Conservation (phyloP, 257 asterid genomes). For the Penstemon eatonii region DNA sequence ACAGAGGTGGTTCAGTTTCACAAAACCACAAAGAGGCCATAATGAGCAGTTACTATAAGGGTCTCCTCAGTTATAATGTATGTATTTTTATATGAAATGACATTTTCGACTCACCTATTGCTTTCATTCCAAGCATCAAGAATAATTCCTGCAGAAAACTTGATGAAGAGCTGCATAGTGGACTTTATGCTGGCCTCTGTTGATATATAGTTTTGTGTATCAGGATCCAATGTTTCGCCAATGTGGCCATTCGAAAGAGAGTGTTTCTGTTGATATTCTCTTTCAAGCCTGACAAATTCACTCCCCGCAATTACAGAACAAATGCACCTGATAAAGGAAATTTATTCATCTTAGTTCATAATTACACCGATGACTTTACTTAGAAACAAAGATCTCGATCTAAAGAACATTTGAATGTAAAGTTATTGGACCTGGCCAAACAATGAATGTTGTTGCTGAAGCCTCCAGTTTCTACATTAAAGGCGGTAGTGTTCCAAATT, state of each 20-base stretch:
- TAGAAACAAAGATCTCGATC: background rate
- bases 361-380: conserved; percentile 9
- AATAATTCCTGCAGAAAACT: conserved; percentile 84
- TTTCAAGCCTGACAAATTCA: conserved; percentile 83
- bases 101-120: conserved; percentile 49
- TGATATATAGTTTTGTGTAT: conserved; percentile 51
- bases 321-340: conserved; percentile 67
- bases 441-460: conserved; percentile 92
- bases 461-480: conserved; percentile 90
- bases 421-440: conserved; percentile 64
- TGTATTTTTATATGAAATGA: too few relatives aligned
- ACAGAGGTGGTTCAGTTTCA: background rate
- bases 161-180: conserved; percentile 83
- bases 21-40: background rate
- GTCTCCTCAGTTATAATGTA: too few relatives aligned
- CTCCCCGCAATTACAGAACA: conserved; percentile 88
- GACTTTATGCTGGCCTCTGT: conserved; percentile 80
- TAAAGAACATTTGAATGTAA: background rate
- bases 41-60: background rate
- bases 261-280: conserved; percentile 73
- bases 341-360: conserved; percentile 17
- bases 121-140: conserved; percentile 84
- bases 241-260: conserved; percentile 78
- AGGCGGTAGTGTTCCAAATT: conserved; percentile 86
- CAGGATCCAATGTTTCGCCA: conserved; percentile 60